Percentiles rank a stretch among this genome's conserved stretches.
Conservation (phyloP, 306 rosid species). For the Ormosia semicastrata region DNA sequence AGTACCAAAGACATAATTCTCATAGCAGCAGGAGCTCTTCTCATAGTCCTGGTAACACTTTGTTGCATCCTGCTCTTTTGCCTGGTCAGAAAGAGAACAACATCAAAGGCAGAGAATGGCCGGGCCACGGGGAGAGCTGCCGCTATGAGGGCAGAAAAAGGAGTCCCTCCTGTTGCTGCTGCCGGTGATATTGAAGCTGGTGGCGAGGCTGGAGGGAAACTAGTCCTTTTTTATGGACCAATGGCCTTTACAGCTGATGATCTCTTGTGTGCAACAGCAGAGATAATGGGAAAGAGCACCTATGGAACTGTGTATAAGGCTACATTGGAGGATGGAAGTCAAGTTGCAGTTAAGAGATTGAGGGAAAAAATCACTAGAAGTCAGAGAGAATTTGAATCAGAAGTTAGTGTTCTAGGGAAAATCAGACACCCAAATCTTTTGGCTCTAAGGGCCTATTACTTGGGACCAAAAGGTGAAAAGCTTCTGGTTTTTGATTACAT, state of each 20-base stretch:
- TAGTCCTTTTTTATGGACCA: constrained; percentile 73
- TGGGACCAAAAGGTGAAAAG: constrained; percentile 81
- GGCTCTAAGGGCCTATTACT: constrained; percentile 71
- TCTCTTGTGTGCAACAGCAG: constrained; percentile 82
- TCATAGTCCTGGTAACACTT: constrained; percentile 43
- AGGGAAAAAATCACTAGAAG: constrained; percentile 74
- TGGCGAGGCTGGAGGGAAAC: constrained; percentile 71
- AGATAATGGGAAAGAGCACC: constrained; percentile 82
- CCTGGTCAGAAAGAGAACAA: constrained; percentile 50
- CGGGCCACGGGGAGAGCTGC: not conserved
- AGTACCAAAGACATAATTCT: constrained; percentile 71
- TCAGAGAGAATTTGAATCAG: constrained; percentile 74
- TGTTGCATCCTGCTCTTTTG: constrained; percentile 58
- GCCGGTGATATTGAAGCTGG: constrained; percentile 55
- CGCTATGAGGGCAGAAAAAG: constrained; percentile 45
- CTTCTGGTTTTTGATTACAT: constrained; percentile 77
- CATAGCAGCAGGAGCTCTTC: constrained; percentile 63
- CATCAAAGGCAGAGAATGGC: constrained; percentile 39
- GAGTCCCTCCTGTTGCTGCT: constrained; percentile 37
- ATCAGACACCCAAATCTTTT: constrained; percentile 72
- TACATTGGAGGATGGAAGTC: constrained; percentile 74
- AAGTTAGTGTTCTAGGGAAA: constrained; percentile 58
- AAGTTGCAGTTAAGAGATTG: constrained; percentile 83
- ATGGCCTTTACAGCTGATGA: constrained; percentile 72
- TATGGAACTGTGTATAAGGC: constrained; percentile 83